A percentile compares a stretch with the other conserved stretches of the same genome.
Conservation (phyloP, 352 stramenopile genomes). For the Phytophthora pseudosyringae region DNA sequence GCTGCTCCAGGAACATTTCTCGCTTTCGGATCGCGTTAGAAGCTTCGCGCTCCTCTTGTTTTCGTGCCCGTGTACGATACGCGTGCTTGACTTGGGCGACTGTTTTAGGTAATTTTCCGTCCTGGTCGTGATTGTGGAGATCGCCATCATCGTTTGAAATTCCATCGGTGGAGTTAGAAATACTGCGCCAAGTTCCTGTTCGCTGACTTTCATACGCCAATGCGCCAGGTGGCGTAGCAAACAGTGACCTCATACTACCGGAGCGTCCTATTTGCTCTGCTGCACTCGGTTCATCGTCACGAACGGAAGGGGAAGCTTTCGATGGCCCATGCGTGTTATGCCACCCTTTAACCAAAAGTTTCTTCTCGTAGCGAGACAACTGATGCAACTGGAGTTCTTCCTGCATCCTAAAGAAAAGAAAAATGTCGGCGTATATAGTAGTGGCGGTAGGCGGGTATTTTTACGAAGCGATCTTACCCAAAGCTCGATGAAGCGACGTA, state of each 20-base stretch:
- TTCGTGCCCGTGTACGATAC: conserved; percentile 46
- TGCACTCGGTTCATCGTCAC: background rate
- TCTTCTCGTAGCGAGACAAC: conserved; percentile 46
- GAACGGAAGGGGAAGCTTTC: background rate
- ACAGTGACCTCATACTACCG: conserved; percentile 21
- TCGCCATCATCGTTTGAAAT: background rate
- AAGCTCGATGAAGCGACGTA: conserved; percentile 31
- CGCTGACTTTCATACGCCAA: conserved; percentile 25
- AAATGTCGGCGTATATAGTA: background rate
- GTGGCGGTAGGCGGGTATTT: conserved; percentile 15
- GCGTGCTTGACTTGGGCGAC: conserved; percentile 53
- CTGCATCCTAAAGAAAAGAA: conserved; percentile 14
- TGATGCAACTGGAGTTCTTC: conserved; percentile 29
- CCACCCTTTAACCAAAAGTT: conserved; percentile 41
- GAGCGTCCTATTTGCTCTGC: background rate
- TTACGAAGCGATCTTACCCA: conserved; percentile 17
- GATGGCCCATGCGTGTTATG: conserved; percentile 21
- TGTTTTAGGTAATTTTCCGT: conserved; percentile 33
- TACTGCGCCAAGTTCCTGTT: conserved; percentile 19
- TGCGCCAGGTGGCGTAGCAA: conserved; percentile 24
- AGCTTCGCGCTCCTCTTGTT: conserved; percentile 35
- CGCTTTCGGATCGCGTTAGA: conserved; percentile 22
- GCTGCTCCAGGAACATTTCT: conserved; percentile 17
- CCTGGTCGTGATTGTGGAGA: conserved; percentile 1
- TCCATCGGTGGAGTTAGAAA: background rate